Conservation (phyloP, 306 rosid species). For the Dryas alaskensis region DNA sequence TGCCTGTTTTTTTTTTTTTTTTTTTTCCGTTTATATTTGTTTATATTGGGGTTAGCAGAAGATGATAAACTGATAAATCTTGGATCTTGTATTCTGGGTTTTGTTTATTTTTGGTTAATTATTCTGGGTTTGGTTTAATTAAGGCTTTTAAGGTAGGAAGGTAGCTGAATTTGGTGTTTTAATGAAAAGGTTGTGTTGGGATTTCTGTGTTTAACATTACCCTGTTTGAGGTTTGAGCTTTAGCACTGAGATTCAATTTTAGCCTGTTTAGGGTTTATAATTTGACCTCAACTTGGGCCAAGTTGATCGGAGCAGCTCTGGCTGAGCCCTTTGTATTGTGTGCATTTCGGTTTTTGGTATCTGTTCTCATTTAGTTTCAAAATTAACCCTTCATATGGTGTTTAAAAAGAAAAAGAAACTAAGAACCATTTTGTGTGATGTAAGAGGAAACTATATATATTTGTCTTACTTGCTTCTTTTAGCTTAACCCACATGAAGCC, state of each 20-base stretch:
- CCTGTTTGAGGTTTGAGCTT: not conserved
- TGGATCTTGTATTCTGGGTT: constrained; percentile 9
- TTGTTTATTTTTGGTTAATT: no score
- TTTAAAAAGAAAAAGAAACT: constrained; percentile 1
- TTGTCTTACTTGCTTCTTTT: no score
- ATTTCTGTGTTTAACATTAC: not conserved
- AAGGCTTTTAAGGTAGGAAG: not conserved
- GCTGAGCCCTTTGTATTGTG: not conserved
- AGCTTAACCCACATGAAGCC: no score
- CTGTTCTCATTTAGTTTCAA: not conserved
- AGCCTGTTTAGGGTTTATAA: not conserved
- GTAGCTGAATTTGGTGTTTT: not conserved
- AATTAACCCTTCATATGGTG: not conserved
- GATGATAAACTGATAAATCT: not conserved
- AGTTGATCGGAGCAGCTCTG: not conserved
- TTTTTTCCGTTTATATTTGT: not conserved
- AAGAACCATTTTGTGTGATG: no score
- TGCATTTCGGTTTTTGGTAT: not conserved
- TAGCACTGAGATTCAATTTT: not conserved
- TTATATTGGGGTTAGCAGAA: not conserved
- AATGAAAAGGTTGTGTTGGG: not conserved
- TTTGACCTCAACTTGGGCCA: not conserved
- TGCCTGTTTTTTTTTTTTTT: not conserved
- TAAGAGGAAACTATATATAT: no score
- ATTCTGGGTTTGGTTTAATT: not conserved